Conservation (phyloP, 495 filamentous ascomycete genomes). For the Staphylotrichum longicolle region DNA sequence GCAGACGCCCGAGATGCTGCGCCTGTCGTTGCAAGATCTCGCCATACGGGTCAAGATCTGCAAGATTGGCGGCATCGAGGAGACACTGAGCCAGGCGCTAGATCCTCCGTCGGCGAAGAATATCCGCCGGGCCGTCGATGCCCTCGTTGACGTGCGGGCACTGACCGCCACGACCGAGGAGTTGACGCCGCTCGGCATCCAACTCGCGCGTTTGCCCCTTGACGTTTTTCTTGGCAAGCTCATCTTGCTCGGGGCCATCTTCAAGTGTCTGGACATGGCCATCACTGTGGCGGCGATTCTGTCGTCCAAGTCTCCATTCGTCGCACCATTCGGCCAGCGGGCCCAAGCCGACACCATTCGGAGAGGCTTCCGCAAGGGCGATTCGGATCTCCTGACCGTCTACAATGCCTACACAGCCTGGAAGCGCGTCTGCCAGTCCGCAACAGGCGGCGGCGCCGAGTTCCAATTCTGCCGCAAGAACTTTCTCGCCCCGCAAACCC, state of each 20-base stretch:
- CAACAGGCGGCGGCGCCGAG: slow-evolving; percentile 62
- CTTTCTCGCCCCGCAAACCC: slow-evolving; percentile 77
- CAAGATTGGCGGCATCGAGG: slow-evolving; percentile 86
- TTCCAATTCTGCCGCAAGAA: slow-evolving; percentile 89
- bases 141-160: slow-evolving; percentile 88
- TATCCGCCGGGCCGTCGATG: slow-evolving; percentile 85
- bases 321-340: slow-evolving; percentile 76
- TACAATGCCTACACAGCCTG: slow-evolving; percentile 92
- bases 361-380: slow-evolving; percentile 73
- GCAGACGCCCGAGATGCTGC: slow-evolving; percentile 93
- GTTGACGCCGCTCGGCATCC: slow-evolving; percentile 79
- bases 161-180: slow-evolving; percentile 70
- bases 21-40: slow-evolving; percentile 88
- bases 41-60: slow-evolving; percentile 97
- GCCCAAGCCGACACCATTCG: slow-evolving; percentile 75
- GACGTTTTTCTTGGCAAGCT: slow-evolving; percentile 95
- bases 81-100: slow-evolving; percentile 82
- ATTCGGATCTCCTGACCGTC: slow-evolving; percentile 86
- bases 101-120: slow-evolving; percentile 90
- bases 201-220: slow-evolving; percentile 82
- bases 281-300: slow-evolving; percentile 89
- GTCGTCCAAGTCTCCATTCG: slow-evolving; percentile 92
- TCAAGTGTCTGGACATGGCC: slow-evolving; percentile 84
- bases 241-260: slow-evolving; percentile 76
- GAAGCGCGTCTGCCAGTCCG: slow-evolving; percentile 68